phyloP scores from a whole-genome alignment of 2,329 filamentous ascomycete genomes.

The Plectosphaerella plurivora region DNA sequence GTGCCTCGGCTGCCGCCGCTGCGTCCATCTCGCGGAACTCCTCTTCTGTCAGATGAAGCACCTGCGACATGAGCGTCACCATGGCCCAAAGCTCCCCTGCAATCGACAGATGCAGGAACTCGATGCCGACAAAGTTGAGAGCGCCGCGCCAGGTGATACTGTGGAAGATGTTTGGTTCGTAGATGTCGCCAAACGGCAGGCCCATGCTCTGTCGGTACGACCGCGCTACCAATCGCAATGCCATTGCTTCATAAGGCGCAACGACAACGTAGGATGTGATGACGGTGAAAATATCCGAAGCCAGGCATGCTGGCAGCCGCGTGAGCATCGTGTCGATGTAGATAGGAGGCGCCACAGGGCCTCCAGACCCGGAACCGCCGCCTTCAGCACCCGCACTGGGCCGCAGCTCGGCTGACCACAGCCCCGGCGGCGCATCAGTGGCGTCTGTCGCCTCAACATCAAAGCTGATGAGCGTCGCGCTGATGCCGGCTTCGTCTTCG shows the following conservation, averaged over 20 bases:
- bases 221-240: constrained; percentile 39
- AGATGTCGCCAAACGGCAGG: constrained; percentile 33
- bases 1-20: constrained; percentile 11
- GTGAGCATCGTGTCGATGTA: constrained; percentile 47
- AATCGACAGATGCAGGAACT: constrained; percentile 39
- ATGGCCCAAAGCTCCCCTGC: constrained; percentile 41
- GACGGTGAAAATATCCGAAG: constrained; percentile 41
- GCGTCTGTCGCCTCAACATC: constrained; percentile 55
- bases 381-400: constrained; percentile 37
- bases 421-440: constrained; percentile 42
- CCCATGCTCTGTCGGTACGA: constrained; percentile 33
- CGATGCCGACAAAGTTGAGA: constrained; percentile 40
- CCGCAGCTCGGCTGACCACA: constrained; percentile 56
- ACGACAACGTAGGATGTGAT: constrained; percentile 36
- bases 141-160: constrained; percentile 32
- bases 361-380: constrained; percentile 8
- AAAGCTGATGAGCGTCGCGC: constrained; percentile 55
- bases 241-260: constrained; percentile 41
- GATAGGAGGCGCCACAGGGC: constrained; percentile 19
- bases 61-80: constrained; percentile 31
- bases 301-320: constrained; percentile 42
- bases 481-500: constrained; percentile 50
- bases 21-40: constrained; percentile 34
- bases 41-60: constrained; percentile 35
- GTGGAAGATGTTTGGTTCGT: constrained; percentile 27